phyloP scores from a whole-genome alignment of 192 early-diverging fungal genomes.

The Geranomyces variabilis region DNA sequence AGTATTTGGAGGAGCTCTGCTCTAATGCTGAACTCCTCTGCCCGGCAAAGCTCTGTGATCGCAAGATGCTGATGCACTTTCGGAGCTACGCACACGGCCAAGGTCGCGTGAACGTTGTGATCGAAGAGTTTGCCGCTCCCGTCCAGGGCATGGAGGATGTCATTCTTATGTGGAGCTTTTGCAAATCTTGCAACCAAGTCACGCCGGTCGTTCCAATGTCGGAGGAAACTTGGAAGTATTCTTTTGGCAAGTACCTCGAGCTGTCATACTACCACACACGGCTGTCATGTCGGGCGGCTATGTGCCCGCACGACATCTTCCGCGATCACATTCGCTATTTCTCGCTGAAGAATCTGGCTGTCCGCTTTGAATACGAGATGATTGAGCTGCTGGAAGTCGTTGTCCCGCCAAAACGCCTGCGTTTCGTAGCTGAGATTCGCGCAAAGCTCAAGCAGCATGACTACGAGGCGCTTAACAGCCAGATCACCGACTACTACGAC shows the following conservation, averaged over 20 bases:
- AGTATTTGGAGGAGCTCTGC: slow-evolving; percentile 84
- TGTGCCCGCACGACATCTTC: slow-evolving; percentile 83
- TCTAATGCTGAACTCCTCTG: slow-evolving; percentile 70
- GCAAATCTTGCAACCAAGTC: slow-evolving; percentile 69
- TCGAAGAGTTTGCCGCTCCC: slow-evolving; percentile 62
- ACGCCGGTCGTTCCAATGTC: slow-evolving; percentile 82
- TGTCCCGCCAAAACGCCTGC: slow-evolving; percentile 70
- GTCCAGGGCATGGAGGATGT: slow-evolving; percentile 69
- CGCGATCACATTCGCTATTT: slow-evolving; percentile 87
- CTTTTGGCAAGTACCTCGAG: slow-evolving; percentile 97
- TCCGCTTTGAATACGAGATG: slow-evolving; percentile 76
- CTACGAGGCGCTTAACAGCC: slow-evolving; percentile 59
- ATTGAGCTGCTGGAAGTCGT: slow-evolving; percentile 75
- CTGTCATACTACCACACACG: slow-evolving; percentile 80
- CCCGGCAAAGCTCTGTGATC: slow-evolving; percentile 70
- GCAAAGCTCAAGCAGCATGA: slow-evolving; percentile 77
- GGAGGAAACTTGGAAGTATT: slow-evolving; percentile 88
- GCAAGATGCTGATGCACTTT: slow-evolving; percentile 79
- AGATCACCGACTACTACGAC: slow-evolving; percentile 82
- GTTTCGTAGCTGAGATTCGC: slow-evolving; percentile 51
- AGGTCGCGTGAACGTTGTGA: slow-evolving; percentile 76
- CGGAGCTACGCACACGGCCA: slow-evolving; percentile 86
- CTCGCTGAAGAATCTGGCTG: slow-evolving; percentile 71
- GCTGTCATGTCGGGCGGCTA: slow-evolving; percentile 64
- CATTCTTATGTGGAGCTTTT: slow-evolving; percentile 88